Evolutionary conservation across 2,329 filamentous ascomycete species (phyloP).

Genomic region (Stagonosporopsis tanaceti): DNA sequence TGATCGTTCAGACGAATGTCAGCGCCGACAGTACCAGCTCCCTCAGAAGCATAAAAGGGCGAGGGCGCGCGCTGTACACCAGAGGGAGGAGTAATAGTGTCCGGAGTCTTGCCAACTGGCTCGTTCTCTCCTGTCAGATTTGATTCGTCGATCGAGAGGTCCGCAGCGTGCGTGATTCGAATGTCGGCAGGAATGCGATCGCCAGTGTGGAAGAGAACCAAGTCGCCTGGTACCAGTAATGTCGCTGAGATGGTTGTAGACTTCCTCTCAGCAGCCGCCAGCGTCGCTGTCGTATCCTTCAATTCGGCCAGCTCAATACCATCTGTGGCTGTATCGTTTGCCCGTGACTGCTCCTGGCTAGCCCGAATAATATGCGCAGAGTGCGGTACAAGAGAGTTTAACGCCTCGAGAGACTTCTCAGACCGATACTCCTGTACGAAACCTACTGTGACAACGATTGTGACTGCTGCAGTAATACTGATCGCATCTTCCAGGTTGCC

Average conservation of each 20-base stretch:
- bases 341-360: constrained; percentile 33
- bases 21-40: constrained; percentile 66
- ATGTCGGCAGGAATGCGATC: constrained; percentile 97
- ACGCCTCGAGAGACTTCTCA: constrained; percentile 94
- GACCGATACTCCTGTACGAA: constrained; percentile 98
- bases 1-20: constrained; percentile 76
- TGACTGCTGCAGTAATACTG: constrained; percentile 94
- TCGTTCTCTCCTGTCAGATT: constrained; percentile 98
- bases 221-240: constrained; percentile 88
- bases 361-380: constrained; percentile 89
- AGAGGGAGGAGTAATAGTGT: constrained; percentile 60
- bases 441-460: constrained; percentile 94
- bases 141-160: constrained; percentile 93
- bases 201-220: constrained; percentile 93
- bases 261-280: constrained; percentile 72
- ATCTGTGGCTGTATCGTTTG: constrained; percentile 37
- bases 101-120: constrained; percentile 79
- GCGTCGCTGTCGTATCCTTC: constrained; percentile 64
- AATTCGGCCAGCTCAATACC: constrained; percentile 59
- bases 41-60: constrained; percentile 67
- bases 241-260: constrained; percentile 87
- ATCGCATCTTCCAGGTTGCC: constrained; percentile 94
- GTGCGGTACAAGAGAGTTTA: constrained; percentile 93
- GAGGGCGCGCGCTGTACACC: constrained; percentile 57
- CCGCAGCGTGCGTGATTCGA: constrained; percentile 86